phyloP scores from a whole-genome alignment of 106 monocot genomes.

The Phalaenopsis aphrodite region DNA sequence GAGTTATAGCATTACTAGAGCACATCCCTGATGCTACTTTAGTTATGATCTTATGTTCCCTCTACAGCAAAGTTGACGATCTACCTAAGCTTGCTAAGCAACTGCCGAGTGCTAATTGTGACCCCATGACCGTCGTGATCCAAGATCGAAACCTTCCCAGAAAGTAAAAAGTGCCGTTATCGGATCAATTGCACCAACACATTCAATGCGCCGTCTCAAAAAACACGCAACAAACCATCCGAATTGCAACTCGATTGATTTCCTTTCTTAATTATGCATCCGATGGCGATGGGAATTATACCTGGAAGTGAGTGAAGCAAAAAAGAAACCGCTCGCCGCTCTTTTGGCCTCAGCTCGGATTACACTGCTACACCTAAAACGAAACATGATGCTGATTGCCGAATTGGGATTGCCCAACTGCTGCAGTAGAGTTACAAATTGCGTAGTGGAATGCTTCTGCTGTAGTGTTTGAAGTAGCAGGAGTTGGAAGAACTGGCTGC shows the following conservation, averaged over 20 bases:
- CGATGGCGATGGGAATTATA: background rate
- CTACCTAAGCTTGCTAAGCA: too few relatives aligned
- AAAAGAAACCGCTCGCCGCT: conserved; percentile 7
- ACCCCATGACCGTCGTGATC: too few relatives aligned
- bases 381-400: conserved; percentile 13
- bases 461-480: too few relatives aligned
- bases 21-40: too few relatives aligned
- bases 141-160: background rate
- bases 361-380: conserved; percentile 1
- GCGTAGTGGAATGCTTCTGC: too few relatives aligned
- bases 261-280: background rate
- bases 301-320: conserved; percentile 19
- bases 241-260: background rate
- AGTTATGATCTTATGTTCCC: too few relatives aligned
- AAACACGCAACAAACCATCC: background rate
- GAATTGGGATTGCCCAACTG: background rate
- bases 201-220: background rate
- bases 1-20: too few relatives aligned
- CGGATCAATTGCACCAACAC: background rate
- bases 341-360: conserved; percentile 3
- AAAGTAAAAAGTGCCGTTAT: background rate
- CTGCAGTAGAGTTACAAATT: too few relatives aligned
- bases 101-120: too few relatives aligned
- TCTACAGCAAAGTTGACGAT: too few relatives aligned
- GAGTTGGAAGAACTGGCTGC: too few relatives aligned